A percentile compares a stretch with the other conserved stretches of the same genome.
Evolutionary conservation across 1,284 basidiomycete genomes (phyloP).

Genomic region (Austroboletus olivaceoglutinosus): DNA sequence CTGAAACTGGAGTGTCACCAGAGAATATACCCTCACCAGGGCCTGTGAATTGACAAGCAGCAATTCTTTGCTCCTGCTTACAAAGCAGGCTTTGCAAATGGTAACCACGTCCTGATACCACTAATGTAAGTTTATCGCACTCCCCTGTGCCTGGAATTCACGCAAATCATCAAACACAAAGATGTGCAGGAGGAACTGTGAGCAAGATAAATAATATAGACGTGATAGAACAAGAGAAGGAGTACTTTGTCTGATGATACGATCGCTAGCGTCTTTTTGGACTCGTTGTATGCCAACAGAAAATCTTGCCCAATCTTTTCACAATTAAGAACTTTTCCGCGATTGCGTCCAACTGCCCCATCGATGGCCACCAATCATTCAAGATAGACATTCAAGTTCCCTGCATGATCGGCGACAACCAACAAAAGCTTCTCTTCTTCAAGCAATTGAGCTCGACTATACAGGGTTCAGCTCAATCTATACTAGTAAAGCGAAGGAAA

Average conservation of each 20-base stretch:
- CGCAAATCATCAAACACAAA: slow-evolving; percentile 45
- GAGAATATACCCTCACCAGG: slow-evolving; percentile 47
- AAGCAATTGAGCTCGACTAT: slow-evolving; percentile 40
- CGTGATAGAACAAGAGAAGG: neutral
- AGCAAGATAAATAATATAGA: neutral
- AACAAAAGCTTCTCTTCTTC: slow-evolving; percentile 42
- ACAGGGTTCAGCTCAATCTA: neutral
- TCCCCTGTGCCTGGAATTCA: slow-evolving; percentile 38
- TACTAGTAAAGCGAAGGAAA: neutral
- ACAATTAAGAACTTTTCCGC: slow-evolving; percentile 38
- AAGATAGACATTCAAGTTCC: slow-evolving; percentile 39
- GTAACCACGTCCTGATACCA: slow-evolving; percentile 42
- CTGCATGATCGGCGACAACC: slow-evolving; percentile 36
- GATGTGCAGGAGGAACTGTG: slow-evolving; percentile 40
- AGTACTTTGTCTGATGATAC: slow-evolving; percentile 42
- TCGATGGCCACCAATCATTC: slow-evolving; percentile 37
- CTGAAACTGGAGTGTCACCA: slow-evolving; percentile 52
- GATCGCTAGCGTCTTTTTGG: slow-evolving; percentile 44
- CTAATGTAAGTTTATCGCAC: slow-evolving; percentile 36
- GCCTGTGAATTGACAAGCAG: slow-evolving; percentile 43
- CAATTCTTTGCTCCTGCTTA: slow-evolving; percentile 48
- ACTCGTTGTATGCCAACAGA: slow-evolving; percentile 49
- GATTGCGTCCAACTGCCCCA: slow-evolving; percentile 26
- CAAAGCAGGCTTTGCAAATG: slow-evolving; percentile 36
- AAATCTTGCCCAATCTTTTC: slow-evolving; percentile 46